These are phyloP conservation scores for Ceratocystis smalleyi DNA, from an alignment of 2,329 filamentous ascomycete genomes.

Conservation along the genomic window DNA sequence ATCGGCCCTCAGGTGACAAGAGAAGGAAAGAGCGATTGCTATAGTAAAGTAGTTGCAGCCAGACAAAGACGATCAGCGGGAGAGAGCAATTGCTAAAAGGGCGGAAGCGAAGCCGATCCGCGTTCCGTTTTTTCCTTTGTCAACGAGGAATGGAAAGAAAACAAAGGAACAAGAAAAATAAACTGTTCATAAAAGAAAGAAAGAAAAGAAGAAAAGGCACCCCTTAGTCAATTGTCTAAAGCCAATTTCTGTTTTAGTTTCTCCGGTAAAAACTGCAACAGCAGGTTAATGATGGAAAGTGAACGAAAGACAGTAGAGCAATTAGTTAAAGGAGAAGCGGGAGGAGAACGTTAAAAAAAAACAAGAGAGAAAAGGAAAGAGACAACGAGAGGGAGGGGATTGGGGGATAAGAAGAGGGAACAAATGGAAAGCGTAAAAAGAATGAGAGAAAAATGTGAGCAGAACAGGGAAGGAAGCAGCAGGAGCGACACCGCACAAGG, in stretches of 20 bases:
- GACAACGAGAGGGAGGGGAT: not conserved
- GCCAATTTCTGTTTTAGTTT: not conserved
- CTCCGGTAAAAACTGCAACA: not conserved
- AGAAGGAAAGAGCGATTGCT: constrained; percentile 4
- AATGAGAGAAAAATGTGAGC: constrained; percentile 6
- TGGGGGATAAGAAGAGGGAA: constrained; percentile 15
- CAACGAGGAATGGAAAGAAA: constrained; percentile 11
- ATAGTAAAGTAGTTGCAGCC: not conserved
- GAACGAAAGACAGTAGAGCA: constrained; percentile 5
- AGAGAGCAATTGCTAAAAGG: not conserved
- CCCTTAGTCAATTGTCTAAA: not conserved
- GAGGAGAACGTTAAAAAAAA: not conserved
- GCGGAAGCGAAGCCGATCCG: constrained; percentile 9
- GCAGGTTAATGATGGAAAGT: not conserved
- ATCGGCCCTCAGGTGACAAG: not conserved
- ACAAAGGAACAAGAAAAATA: constrained; percentile 17
- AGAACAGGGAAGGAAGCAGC: not conserved
- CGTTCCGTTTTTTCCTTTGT: constrained; percentile 7
- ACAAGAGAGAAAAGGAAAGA: not conserved
- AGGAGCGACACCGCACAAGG: not conserved
- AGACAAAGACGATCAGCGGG: not conserved
- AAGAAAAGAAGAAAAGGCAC: constrained; percentile 15
- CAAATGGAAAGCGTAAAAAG: constrained; percentile 8
- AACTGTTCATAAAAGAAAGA: constrained; percentile 14
- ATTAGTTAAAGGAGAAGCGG: not conserved